phyloP scores from a whole-genome alignment of 1,284 basidiomycete species.

The Cryptococcus sp. region DNA sequence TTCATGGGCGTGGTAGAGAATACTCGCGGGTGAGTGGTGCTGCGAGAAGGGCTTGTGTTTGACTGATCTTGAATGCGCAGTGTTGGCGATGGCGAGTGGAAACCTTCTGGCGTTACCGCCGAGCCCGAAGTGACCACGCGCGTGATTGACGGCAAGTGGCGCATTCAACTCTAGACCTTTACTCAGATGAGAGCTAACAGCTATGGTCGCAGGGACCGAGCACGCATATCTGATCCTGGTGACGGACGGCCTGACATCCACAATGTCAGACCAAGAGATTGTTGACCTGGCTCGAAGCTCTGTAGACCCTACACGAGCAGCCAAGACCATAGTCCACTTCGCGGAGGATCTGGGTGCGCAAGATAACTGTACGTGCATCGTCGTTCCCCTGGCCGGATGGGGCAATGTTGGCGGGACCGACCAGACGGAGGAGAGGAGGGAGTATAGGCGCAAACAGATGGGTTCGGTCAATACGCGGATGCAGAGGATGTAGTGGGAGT shows the following conservation, averaged over 20 bases:
- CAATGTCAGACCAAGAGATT: constrained; percentile 91
- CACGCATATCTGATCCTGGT: constrained; percentile 79
- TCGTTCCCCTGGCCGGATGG: constrained; percentile 94
- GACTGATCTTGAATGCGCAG: constrained; percentile 52
- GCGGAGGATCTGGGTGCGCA: constrained; percentile 87
- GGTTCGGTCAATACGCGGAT: constrained; percentile 52
- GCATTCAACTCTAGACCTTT: background rate
- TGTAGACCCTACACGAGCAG: constrained; percentile 73
- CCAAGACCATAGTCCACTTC: constrained; percentile 78
- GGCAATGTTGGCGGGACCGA: constrained; percentile 72
- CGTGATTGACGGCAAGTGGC: constrained; percentile 67
- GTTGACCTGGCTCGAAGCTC: constrained; percentile 81
- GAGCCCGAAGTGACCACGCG: constrained; percentile 89
- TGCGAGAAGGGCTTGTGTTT: background rate
- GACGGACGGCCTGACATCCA: constrained; percentile 88
- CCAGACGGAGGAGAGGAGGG: constrained; percentile 73
- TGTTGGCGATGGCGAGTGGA: constrained; percentile 88
- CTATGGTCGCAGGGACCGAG: constrained; percentile 60
- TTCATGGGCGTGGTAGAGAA: constrained; percentile 98
- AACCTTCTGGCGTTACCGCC: constrained; percentile 86
- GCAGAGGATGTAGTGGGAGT: constrained; percentile 47
- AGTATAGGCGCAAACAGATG: constrained; percentile 74
- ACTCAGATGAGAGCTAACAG: background rate
- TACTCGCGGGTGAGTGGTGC: constrained; percentile 70
- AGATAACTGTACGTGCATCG: constrained; percentile 89